Evolutionary conservation across 768 basidiomycete genomes (phyloP), one percentile per base, ranked within the genome.

Genomic region (Leccinellum luteum): DNA sequence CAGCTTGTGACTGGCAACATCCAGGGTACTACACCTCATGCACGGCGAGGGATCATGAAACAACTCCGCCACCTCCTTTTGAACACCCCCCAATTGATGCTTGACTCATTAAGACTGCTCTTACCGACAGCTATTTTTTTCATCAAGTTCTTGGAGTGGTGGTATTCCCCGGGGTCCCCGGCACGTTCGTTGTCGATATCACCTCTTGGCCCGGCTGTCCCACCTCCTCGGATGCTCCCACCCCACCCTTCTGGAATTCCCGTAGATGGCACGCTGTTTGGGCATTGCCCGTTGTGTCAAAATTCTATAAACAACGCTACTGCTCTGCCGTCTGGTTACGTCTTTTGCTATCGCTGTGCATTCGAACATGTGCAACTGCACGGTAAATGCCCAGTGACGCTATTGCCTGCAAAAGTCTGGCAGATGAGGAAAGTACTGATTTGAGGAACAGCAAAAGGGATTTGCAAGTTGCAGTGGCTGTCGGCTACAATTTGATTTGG

Each of bases 61-160:
- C 74, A 73, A 54, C 58, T 89, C 44, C 79, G 77, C 60, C 77
- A 73, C 28, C 64, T 85, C 32, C 59, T 90, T 17, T 60, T 74
- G 51, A 71, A 73, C 21, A 82, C 85, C 7, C 91, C 90, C 7
- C 81, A 78, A 50, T 72, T 87, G 44, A 64, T 90, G 9, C 78
- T 94, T 31, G 90, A 94, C 69, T 92, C 90, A 3, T 77, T 94
- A 38, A 84, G 86, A 58, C 75, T 91, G 48, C 78, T 92, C 48
- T 81, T 94, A 32, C 96, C 92, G 15, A 90, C 87, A 19, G 88
- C 89, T 43, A 94, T 99, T 57, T 96, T 99, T 73, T 90, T 92
- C 69, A 79, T 99, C 77, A 96, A 94, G 73, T 95, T 98, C 74
- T 78, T 97, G 48, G 94, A 98, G 74, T 99, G 97, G 94, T 99